Evolutionary conservation across 441 rosid genomes (phyloP).

Genomic region (Kokia cookei): DNA sequence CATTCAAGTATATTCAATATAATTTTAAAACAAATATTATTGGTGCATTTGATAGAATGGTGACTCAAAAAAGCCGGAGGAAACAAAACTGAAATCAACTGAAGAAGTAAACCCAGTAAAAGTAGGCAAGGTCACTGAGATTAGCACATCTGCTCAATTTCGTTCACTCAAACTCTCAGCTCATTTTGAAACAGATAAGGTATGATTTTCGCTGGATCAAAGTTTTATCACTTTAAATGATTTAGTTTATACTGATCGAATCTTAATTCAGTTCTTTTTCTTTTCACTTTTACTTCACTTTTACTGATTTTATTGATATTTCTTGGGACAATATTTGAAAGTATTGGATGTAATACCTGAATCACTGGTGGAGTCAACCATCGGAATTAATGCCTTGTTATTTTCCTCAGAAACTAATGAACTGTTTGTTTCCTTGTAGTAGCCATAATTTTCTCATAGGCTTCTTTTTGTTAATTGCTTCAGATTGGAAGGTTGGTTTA

Average conservation of each 20-base stretch:
- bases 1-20: neutral
- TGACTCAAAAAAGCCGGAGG: slow-evolving; percentile 44
- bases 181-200: slow-evolving; percentile 34
- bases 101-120: slow-evolving; percentile 44
- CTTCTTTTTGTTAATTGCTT: slow-evolving; percentile 12
- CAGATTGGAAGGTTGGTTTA: slow-evolving; percentile 51
- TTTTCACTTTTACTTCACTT: neutral
- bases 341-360: neutral
- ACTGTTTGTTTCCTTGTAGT: neutral
- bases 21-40: neutral
- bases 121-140: slow-evolving; percentile 47
- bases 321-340: neutral
- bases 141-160: slow-evolving; percentile 56
- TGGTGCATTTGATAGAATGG: slow-evolving; percentile 34
- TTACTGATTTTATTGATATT: neutral
- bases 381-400: neutral
- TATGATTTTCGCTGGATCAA: slow-evolving; percentile 6
- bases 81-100: slow-evolving; percentile 35
- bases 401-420: neutral
- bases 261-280: neutral
- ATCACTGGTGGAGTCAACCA: neutral
- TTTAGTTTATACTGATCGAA: neutral
- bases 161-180: slow-evolving; percentile 49
- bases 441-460: neutral
- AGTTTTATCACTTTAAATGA: neutral